Evolutionary conservation across 208 protist species (phyloP).

Genomic region (Acanthamoeba royreba): DNA sequence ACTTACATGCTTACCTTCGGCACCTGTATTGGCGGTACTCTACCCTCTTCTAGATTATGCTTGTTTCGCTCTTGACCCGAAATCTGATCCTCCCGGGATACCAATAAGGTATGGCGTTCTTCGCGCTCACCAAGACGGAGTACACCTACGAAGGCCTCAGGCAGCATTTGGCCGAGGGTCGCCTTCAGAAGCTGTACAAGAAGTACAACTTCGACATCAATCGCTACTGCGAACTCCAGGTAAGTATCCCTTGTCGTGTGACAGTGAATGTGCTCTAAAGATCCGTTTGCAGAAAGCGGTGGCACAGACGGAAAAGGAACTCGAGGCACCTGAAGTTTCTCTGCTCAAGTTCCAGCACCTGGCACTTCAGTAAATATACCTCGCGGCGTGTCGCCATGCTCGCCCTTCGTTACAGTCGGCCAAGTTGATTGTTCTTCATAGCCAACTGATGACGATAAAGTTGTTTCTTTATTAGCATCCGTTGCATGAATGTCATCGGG

Average conservation of each 20-base stretch:
- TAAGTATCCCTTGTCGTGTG: not conserved
- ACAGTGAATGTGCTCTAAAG: not conserved
- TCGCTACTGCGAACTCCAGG: not conserved
- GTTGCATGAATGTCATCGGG: too few relatives aligned
- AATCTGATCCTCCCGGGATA: not conserved
- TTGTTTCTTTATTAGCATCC: too few relatives aligned
- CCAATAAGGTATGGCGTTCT: not conserved
- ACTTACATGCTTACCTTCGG: constrained; percentile 54
- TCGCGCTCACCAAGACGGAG: constrained; percentile 51
- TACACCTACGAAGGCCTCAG: constrained; percentile 51
- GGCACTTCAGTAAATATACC: not conserved
- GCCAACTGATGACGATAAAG: too few relatives aligned
- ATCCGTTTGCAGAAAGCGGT: not conserved
- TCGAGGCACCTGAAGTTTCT: not conserved
- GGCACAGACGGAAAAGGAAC: not conserved
- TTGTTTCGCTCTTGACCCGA: not conserved
- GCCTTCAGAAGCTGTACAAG: constrained; percentile 35
- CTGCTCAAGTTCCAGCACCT: not conserved
- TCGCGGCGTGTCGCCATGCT: too few relatives aligned
- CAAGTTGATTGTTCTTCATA: too few relatives aligned
- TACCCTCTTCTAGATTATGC: not conserved
- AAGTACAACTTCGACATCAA: constrained; percentile 28
- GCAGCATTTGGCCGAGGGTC: not conserved
- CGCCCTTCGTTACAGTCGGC: too few relatives aligned
- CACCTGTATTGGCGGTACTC: not conserved